Base-by-base conservation (phyloP, 106 monocot species). In the Dactylorhiza incarnata region DNA sequence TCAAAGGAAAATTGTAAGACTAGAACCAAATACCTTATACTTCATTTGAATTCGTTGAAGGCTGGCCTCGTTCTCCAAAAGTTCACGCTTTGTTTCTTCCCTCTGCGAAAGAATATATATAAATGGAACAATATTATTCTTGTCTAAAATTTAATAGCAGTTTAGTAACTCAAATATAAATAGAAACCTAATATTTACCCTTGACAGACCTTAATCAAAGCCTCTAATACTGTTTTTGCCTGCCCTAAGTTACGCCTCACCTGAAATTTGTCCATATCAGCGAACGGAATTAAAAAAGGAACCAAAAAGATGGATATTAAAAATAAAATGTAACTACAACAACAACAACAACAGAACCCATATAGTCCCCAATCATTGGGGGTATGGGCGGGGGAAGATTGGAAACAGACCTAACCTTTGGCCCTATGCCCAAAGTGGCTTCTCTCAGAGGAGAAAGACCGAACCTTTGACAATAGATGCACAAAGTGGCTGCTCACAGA, bases 211-310 rank as follows among this genome's bases (percentile, higher is more conserved):
- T 97, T 93, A 55, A 93, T 89, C 68, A 89, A 78, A 72, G 91
- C 81, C 44, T 89, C 87, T 84, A 93, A 54, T 53, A 97, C 72
- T 80, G 84, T 79, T 79, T 91, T 91, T 15, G 89, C 96, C 73
- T 93, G 96, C 47, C 91, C 93, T 77, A 97, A 81, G 81, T 91
- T 97, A 49, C 93, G 93, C 72, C 93, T 87, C 5, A 97, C 93
- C 96, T 97, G 89, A 67, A 89, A 54, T 48, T 71, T 48, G 22
- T 20, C 9, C 48, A 22, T 48, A 75, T 77, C 12, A 5, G 68
- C 16, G 75, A 78, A 78, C 46, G 3, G 37, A 3, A 37, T 37
- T 37, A 37, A 37, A 37, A 67, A 66, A 29, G 13, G 9, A 29
- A 55, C 46, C 23, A 48, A 10, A 76, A 44, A 46, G 19, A 77